Evolutionary conservation across 2,329 filamentous ascomycete genomes (phyloP), one percentile per base, ranked within the genome.

Genomic region (Fusarium mangiferae): DNA sequence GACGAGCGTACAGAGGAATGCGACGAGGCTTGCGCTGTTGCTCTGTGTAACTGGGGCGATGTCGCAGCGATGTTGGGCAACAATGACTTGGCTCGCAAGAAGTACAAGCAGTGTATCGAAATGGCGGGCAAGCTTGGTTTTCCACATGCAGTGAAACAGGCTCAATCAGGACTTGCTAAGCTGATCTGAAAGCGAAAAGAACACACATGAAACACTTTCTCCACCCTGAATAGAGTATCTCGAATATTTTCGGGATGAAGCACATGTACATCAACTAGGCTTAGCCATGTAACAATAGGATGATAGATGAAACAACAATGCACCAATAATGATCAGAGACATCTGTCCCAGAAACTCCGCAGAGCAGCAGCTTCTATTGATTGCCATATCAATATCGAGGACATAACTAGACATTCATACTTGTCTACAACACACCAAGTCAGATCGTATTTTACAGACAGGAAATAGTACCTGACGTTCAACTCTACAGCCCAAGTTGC

Each of bases 31-130:
- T 98, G 95, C 78, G 93, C 92, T 6, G 93, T 92, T 11, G 93
- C 95, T 13, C 90, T 93, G n/a, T 93, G 94, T 81, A 97, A 97
- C 80, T 88, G 98, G 60, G 96, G 91, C 30, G 93, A 97, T 77
- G 92, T 98, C 75, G 92, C 93, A 2, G 90, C 93, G 74, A 91
- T 96, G 88, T 83, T 91, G 68, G 92, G 92, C 3, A 88, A 93
- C 76, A 78, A 86, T 3, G 84, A 85, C 8, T 87, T 93, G 74
- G 95, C 96, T 4, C 87, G 87, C 77, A 87, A 86, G 75, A 89
- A 89, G 78, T 98, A 93, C 79, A 84, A 87, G 61, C 89, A 97
- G 80, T 92, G 93, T 15, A 87, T 90, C 61, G 86, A 86, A 26
- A 81, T 96, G 80, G 88, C 89, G 70, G 85, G 84, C 74, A 85